Evolutionary conservation across 2,329 filamentous ascomycete species (phyloP).

Genomic region (Fusarium penzigii): DNA sequence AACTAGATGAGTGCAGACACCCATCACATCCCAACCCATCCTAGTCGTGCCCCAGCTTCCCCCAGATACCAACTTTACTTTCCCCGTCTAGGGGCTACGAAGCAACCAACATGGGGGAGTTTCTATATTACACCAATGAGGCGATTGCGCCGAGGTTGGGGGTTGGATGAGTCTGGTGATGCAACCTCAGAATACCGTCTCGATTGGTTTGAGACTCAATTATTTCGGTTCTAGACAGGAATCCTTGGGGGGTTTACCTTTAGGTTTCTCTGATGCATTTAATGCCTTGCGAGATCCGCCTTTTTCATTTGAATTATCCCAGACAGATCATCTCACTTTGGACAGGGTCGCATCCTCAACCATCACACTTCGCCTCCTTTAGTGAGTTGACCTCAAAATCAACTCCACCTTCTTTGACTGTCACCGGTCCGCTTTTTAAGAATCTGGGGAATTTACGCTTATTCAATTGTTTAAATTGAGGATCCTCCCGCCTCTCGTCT

Average conservation of each 20-base stretch:
- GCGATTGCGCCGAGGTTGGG: slow-evolving; percentile 16
- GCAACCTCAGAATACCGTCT: slow-evolving; percentile 16
- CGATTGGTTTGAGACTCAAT: slow-evolving; percentile 14
- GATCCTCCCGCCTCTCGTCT: not conserved
- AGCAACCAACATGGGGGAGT: slow-evolving; percentile 6
- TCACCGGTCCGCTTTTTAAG: not conserved
- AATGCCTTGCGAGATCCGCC: slow-evolving; percentile 22
- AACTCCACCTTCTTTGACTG: not conserved
- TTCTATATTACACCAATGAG: slow-evolving; percentile 26
- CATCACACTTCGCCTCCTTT: slow-evolving; percentile 7
- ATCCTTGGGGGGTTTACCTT: slow-evolving; percentile 12
- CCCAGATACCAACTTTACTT: not conserved
- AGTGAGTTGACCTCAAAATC: not conserved
- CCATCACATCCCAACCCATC: too few relatives aligned
- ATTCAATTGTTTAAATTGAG: not conserved
- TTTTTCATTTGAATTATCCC: slow-evolving; percentile 2
- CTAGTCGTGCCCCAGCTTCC: not conserved
- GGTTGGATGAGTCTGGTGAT: slow-evolving; percentile 19
- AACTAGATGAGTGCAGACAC: not conserved
- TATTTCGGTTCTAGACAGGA: slow-evolving; percentile 13
- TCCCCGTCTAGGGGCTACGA: not conserved
- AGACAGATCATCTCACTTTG: not conserved
- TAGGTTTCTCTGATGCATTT: slow-evolving; percentile 20
- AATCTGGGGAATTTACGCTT: slow-evolving; percentile 1
- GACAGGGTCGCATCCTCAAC: slow-evolving; percentile 13